Conservation (phyloP, 176 grass and related monocot species). For the Triticum monococcum region DNA sequence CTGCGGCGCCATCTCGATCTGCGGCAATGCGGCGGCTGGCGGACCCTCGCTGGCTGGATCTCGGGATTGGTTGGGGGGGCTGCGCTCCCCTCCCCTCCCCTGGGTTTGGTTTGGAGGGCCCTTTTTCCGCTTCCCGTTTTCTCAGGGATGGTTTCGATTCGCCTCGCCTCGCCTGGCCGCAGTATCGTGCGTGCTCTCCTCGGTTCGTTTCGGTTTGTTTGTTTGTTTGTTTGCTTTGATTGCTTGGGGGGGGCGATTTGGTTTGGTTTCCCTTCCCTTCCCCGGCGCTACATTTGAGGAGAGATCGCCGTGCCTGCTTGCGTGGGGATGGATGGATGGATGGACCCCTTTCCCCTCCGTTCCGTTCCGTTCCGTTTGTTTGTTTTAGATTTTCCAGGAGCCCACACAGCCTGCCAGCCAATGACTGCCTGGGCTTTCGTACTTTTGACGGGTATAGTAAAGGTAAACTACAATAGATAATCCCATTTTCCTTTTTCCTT, state of each 20-base stretch:
- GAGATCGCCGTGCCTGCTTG: neutral
- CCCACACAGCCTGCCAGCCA: neutral
- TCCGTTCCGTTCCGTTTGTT: neutral
- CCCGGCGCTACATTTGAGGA: constrained; percentile 37
- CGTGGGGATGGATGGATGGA: neutral
- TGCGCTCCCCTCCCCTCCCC: neutral
- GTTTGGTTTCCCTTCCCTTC: neutral
- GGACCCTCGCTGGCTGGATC: neutral
- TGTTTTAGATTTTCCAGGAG: constrained; percentile 14
- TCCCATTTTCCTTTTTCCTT: neutral
- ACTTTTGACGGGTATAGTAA: neutral
- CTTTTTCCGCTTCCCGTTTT: constrained; percentile 23
- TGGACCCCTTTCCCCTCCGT: neutral
- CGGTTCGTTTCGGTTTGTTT: neutral
- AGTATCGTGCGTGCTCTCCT: neutral
- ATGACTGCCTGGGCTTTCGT: neutral
- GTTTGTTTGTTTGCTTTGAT: too few species aligned
- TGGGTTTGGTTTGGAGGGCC: constrained; percentile 1
- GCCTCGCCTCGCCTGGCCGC: too few species aligned
- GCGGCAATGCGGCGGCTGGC: constrained; percentile 40
- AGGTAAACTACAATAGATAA: too few species aligned
- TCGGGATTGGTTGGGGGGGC: constrained; percentile 12
- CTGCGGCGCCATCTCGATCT: constrained; percentile 64
- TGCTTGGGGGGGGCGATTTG: neutral
- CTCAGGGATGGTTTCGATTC: constrained; percentile 35